These are phyloP conservation scores for Sugiyamaella grinbergsii DNA, from an alignment of 1,139 yeast genomes.

Conservation along the genomic window DNA sequence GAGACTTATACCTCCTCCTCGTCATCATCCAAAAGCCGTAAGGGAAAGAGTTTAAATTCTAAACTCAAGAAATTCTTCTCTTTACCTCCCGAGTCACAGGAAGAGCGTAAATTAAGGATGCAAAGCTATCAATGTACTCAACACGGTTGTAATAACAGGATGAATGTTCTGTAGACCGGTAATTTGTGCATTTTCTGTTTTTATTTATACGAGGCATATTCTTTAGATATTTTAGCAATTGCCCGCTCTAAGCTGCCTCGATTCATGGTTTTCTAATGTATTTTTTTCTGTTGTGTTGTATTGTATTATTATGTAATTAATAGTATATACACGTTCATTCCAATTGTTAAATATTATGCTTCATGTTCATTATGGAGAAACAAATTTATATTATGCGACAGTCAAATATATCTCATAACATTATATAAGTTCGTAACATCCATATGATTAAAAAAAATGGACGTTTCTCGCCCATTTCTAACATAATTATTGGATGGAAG, in stretches of 20 bases:
- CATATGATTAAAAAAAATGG: neutral
- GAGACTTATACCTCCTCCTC: neutral
- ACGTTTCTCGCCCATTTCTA: neutral
- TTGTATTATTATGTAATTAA: neutral
- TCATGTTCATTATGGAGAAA: neutral
- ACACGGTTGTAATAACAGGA: neutral
- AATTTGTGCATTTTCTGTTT: neutral
- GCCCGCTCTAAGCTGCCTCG: no score
- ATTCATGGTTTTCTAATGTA: neutral
- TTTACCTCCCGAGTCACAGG: slow-evolving; percentile 12
- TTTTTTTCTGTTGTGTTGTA: neutral
- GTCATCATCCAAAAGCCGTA: neutral
- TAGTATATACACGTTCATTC: neutral
- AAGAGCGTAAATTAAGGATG: slow-evolving; percentile 4
- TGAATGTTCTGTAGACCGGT: slow-evolving; percentile 8
- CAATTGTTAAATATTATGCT: neutral
- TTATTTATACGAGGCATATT: neutral
- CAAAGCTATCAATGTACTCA: neutral
- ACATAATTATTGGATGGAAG: neutral
- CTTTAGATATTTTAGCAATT: no score
- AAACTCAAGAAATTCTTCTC: slow-evolving; percentile 14
- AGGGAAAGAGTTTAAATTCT: neutral
- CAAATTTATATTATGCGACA: neutral
- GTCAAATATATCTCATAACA: neutral
- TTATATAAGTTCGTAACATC: neutral